Evolutionary conservation across 2,329 filamentous ascomycete species (phyloP).

Genomic region (Pseudopithomyces maydicus): DNA sequence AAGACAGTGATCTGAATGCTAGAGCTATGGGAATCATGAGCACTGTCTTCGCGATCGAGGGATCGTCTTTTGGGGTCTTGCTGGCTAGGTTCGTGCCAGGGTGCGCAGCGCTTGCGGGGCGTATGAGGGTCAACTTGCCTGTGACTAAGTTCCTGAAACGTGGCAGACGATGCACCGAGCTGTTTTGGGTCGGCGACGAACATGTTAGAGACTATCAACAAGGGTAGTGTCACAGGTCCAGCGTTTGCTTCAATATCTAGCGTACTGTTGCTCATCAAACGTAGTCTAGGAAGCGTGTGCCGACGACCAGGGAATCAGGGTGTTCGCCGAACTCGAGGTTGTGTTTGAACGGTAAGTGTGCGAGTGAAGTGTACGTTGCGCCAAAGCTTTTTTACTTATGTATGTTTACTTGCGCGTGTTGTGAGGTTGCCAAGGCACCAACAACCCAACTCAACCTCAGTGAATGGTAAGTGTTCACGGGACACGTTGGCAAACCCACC

Average conservation of each 20-base stretch:
- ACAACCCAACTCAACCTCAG: neutral
- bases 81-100: neutral
- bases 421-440: neutral
- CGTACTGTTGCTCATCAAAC: no score
- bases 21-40: neutral
- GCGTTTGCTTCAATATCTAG: no score
- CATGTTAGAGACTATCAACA: neutral
- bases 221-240: neutral
- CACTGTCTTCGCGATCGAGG: neutral
- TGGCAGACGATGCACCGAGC: conserved; percentile 1
- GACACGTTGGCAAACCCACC: neutral
- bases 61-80: neutral
- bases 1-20: conserved; percentile 14
- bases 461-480: neutral
- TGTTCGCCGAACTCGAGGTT: no score
- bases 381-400: no score
- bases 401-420: neutral
- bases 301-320: no score
- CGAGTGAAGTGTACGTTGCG: no score
- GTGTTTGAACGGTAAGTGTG: no score
- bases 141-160: neutral
- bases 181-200: neutral
- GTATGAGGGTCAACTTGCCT: neutral
- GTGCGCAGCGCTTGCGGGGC: neutral
- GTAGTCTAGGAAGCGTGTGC: no score